These are phyloP conservation scores for Ochromonas danica DNA, from an alignment of 108 stramenopile genomes.

Conservation along the genomic window DNA sequence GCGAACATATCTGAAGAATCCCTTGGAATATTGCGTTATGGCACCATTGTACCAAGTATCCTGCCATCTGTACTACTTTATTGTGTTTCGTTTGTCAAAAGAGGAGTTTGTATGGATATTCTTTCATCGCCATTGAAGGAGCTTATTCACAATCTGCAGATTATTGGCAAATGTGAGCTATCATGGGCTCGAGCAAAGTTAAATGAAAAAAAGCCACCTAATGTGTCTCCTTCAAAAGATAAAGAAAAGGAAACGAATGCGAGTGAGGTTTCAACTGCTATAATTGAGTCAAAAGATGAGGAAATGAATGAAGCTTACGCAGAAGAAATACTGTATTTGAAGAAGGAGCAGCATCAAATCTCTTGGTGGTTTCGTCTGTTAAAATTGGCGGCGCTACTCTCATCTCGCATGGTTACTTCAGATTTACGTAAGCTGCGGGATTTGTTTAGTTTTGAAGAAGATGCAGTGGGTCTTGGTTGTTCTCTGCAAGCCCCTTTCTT, in stretches of 20 bases:
- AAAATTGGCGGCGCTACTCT: not conserved
- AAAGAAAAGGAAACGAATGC: not conserved
- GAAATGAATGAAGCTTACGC: not conserved
- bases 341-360: not conserved
- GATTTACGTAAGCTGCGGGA: too few relatives aligned
- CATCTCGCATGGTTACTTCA: not conserved
- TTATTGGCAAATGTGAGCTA: not conserved
- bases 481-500: too few relatives aligned
- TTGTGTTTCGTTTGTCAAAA: not conserved
- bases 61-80: not conserved
- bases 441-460: not conserved
- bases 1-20: not conserved
- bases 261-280: too few relatives aligned
- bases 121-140: not conserved
- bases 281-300: not conserved
- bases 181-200: not conserved
- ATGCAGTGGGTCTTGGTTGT: too few relatives aligned
- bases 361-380: constrained; percentile 34
- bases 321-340: not conserved
- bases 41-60: constrained; percentile 3
- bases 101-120: not conserved
- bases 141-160: not conserved
- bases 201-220: not conserved
- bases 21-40: not conserved
- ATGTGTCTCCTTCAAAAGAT: not conserved